These are phyloP conservation scores for Cryptococcus deneoformans DNA, from an alignment of 1,284 basidiomycete genomes.

Conservation along the genomic window DNA sequence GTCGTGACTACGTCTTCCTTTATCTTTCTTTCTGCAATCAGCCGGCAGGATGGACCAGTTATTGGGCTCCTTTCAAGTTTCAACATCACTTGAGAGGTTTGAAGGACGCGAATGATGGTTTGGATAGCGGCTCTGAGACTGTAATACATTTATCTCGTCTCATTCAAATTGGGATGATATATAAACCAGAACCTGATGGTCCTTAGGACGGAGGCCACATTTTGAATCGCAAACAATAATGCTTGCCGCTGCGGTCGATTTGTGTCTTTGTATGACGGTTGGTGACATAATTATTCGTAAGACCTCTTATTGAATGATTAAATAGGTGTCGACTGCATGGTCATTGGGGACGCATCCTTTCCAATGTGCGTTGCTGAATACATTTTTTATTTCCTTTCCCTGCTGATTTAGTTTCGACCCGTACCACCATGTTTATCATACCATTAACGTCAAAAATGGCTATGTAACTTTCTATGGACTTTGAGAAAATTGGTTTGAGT, in stretches of 20 bases:
- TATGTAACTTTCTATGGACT: constrained; percentile 6
- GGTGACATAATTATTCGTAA: neutral
- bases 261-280: neutral
- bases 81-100: too few species aligned
- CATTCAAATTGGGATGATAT: too few species aligned
- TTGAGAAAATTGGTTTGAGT: neutral
- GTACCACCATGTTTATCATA: constrained; percentile 5
- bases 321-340: constrained; percentile 2
- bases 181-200: too few species aligned
- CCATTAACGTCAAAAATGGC: constrained; percentile 5
- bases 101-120: too few species aligned
- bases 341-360: constrained; percentile 7
- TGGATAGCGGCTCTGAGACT: too few species aligned
- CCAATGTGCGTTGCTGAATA: constrained; percentile 2
- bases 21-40: too few species aligned
- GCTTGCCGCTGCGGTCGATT: constrained; percentile 4
- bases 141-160: too few species aligned
- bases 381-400: neutral
- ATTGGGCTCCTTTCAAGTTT: too few species aligned
- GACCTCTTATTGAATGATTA: neutral
- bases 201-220: too few species aligned
- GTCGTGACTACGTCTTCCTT: too few species aligned
- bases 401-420: neutral
- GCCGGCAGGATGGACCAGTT: too few species aligned
- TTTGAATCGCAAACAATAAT: too few species aligned